A percentile compares a stretch with the other conserved stretches of the same genome.
Conservation (phyloP, 2,329 filamentous ascomycete species). For the Sporothrix euskadiensis region DNA sequence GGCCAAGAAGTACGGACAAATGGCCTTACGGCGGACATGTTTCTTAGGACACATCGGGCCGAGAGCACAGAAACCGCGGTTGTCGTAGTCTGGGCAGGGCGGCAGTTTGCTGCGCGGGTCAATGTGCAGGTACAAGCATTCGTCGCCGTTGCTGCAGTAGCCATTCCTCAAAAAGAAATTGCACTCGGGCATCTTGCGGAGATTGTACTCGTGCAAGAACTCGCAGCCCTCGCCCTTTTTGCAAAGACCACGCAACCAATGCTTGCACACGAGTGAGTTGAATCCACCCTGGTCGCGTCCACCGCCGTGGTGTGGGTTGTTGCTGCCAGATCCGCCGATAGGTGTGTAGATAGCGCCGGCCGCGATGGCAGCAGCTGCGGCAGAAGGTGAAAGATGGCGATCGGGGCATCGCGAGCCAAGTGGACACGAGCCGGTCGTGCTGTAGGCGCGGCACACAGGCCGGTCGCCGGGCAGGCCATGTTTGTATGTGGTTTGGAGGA, state of each 20-base stretch:
- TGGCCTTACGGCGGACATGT: constrained; percentile 71
- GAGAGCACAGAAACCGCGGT: constrained; percentile 89
- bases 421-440: constrained; percentile 73
- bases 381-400: constrained; percentile 60
- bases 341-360: constrained; percentile 25
- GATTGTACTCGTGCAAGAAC: constrained; percentile 97
- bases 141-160: constrained; percentile 94
- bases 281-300: constrained; percentile 50
- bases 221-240: constrained; percentile 98
- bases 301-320: constrained; percentile 32
- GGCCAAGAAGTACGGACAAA: constrained; percentile 85
- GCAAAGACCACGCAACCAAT: constrained; percentile 95
- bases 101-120: constrained; percentile 77
- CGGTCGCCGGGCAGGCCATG: constrained; percentile 78
- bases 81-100: constrained; percentile 88
- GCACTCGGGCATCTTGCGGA: constrained; percentile 97
- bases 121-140: constrained; percentile 90
- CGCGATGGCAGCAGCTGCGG: constrained; percentile 38
- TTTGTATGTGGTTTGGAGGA: constrained; percentile 78
- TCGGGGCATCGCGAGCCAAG: constrained; percentile 82
- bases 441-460: constrained; percentile 81
- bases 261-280: constrained; percentile 92
- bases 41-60: constrained; percentile 85
- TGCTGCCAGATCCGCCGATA: constrained; percentile 38
- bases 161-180: constrained; percentile 93